phyloP scores from a whole-genome alignment of 2,329 filamentous ascomycete species.

The Colletotrichum brevisporum region DNA sequence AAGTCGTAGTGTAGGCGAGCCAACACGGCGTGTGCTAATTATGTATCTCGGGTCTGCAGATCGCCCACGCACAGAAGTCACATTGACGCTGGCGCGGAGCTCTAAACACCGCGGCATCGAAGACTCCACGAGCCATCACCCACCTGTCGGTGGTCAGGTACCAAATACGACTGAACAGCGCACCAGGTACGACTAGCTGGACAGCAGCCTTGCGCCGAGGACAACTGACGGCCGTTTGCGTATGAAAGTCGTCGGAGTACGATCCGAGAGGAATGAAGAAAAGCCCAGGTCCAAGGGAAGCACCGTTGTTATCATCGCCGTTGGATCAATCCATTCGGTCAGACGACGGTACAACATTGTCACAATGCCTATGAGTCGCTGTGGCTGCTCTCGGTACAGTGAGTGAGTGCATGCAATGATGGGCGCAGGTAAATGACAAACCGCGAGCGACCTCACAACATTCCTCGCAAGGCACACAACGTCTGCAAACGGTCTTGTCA shows the following conservation, averaged over 20 bases:
- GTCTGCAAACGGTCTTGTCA: not conserved
- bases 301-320: not conserved
- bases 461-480: not conserved
- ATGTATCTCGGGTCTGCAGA: slow-evolving; percentile 7
- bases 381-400: too few relatives aligned
- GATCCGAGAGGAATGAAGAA: not conserved
- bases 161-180: not conserved
- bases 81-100: slow-evolving; percentile 7
- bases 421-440: not conserved
- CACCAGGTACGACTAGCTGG: not conserved
- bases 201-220: not conserved
- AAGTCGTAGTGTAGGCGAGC: not conserved
- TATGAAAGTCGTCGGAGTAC: not conserved
- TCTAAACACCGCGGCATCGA: slow-evolving; percentile 7
- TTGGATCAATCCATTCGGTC: not conserved
- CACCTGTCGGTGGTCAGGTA: not conserved
- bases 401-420: not conserved
- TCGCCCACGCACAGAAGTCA: slow-evolving; percentile 16
- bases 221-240: slow-evolving; percentile 10
- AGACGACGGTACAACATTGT: not conserved
- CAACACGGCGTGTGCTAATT: not conserved
- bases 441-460: not conserved
- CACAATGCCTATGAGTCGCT: not conserved
- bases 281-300: not conserved
- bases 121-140: slow-evolving; percentile 5